These are phyloP conservation scores for Lunasporangiospora selenospora DNA, from an alignment of 192 early-diverging fungal species.

Conservation along the genomic window DNA sequence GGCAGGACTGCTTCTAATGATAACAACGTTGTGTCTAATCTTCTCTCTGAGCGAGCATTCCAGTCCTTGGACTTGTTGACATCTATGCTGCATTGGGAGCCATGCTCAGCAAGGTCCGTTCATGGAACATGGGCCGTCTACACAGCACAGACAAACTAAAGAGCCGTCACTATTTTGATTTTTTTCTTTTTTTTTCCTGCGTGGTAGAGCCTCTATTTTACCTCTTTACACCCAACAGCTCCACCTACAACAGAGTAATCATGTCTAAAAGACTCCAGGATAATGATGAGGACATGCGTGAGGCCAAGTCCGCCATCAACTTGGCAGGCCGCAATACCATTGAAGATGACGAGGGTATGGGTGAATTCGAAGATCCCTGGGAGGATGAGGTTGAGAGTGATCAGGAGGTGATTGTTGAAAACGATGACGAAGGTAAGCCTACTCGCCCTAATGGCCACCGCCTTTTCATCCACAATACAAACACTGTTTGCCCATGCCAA, in stretches of 20 bases:
- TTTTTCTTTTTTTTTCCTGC: slow-evolving; percentile 11
- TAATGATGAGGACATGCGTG: slow-evolving; percentile 49
- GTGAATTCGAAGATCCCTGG: slow-evolving; percentile 93
- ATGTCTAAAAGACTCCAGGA: slow-evolving; percentile 46
- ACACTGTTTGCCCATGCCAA: background rate
- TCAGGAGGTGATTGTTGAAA: slow-evolving; percentile 68
- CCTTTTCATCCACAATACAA: too few relatives aligned
- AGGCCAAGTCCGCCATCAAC: slow-evolving; percentile 44
- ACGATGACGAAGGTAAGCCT: slow-evolving; percentile 43
- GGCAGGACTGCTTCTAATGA: slow-evolving; percentile 9
- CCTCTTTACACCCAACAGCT: too few relatives aligned
- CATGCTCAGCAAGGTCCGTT: too few relatives aligned
- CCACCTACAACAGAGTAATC: slow-evolving; percentile 5
- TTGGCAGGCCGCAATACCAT: slow-evolving; percentile 25
- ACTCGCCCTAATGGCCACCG: too few relatives aligned
- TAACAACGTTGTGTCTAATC: slow-evolving; percentile 27
- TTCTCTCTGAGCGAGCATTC: slow-evolving; percentile 45
- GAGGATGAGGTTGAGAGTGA: slow-evolving; percentile 88
- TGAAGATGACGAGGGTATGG: slow-evolving; percentile 70
- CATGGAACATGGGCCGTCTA: too few relatives aligned
- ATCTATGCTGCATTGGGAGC: too few relatives aligned
- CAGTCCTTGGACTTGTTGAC: background rate
- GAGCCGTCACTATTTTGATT: slow-evolving; percentile 8
- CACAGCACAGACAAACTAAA: slow-evolving; percentile 5
- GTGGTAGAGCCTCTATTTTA: too few relatives aligned